These are phyloP conservation scores for Fusarium albosuccineum DNA, from an alignment of 2,329 filamentous ascomycete species.

Conservation along the genomic window DNA sequence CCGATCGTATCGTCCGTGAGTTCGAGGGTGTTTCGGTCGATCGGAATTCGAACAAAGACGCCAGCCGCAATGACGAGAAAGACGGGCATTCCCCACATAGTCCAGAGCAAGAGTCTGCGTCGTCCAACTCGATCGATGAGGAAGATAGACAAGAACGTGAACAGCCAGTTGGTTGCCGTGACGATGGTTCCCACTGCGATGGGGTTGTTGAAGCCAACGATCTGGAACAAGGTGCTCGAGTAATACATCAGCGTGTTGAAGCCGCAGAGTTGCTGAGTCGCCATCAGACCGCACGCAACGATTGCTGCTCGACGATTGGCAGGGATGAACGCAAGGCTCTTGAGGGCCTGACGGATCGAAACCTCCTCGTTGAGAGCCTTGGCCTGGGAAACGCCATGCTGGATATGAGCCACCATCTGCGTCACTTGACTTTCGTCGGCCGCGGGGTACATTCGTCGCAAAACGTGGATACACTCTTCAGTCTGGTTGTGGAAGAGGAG, in stretches of 20 bases:
- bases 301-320: constrained; percentile 56
- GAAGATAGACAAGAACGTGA: constrained; percentile 35
- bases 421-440: constrained; percentile 45
- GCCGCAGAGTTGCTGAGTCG: constrained; percentile 48
- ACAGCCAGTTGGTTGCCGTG: constrained; percentile 36
- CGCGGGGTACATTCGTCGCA: constrained; percentile 31
- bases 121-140: constrained; percentile 34
- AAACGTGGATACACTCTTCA: constrained; percentile 46
- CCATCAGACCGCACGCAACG: constrained; percentile 59
- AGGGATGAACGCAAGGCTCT: background rate
- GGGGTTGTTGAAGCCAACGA: constrained; percentile 51
- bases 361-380: constrained; percentile 36
- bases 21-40: constrained; percentile 23
- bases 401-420: constrained; percentile 40
- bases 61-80: constrained; percentile 29
- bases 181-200: constrained; percentile 57
- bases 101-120: constrained; percentile 30
- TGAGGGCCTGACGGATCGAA: constrained; percentile 21
- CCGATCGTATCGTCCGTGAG: constrained; percentile 25
- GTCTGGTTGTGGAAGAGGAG: constrained; percentile 47
- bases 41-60: constrained; percentile 27
- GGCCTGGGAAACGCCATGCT: constrained; percentile 23
- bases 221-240: constrained; percentile 36
- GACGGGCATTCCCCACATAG: constrained; percentile 38
- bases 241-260: constrained; percentile 46